A percentile compares a stretch with the other conserved stretches of the same genome.
phyloP scores from a whole-genome alignment of 768 basidiomycete species.

The Hebeloma cylindrosporum region DNA sequence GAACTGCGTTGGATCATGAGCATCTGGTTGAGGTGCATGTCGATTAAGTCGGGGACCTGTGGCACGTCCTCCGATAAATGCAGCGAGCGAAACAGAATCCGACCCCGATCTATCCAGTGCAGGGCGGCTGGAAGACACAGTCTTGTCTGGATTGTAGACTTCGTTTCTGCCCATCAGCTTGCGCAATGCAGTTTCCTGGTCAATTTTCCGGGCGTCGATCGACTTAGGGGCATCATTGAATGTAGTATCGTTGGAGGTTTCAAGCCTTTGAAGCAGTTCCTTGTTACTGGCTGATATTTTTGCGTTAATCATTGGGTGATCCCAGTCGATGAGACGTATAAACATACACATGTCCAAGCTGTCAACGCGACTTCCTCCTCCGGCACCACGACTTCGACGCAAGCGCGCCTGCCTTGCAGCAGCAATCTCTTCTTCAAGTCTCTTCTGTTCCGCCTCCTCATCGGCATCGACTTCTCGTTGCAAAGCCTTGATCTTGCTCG shows the following conservation, averaged over 20 bases:
- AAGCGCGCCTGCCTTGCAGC: slow-evolving; percentile 51
- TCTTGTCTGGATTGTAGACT: slow-evolving; percentile 28
- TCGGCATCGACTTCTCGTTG: slow-evolving; percentile 81
- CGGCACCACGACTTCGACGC: slow-evolving; percentile 46
- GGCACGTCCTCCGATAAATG: slow-evolving; percentile 80
- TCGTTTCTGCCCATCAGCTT: slow-evolving; percentile 43
- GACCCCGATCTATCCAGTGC: slow-evolving; percentile 22
- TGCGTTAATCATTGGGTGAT: not conserved
- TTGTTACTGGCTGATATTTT: slow-evolving; percentile 17
- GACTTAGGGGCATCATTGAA: slow-evolving; percentile 24
- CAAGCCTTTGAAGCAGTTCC: slow-evolving; percentile 14
- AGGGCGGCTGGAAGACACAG: slow-evolving; percentile 8
- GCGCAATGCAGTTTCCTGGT: slow-evolving; percentile 46
- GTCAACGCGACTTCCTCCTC: slow-evolving; percentile 35
- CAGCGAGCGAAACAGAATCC: slow-evolving; percentile 70
- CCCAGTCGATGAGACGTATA: slow-evolving; percentile 7
- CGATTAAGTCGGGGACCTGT: slow-evolving; percentile 72
- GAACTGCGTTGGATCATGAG: slow-evolving; percentile 63
- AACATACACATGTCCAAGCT: slow-evolving; percentile 52
- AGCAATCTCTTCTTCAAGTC: slow-evolving; percentile 64
- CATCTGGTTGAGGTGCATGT: slow-evolving; percentile 72
- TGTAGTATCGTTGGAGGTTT: slow-evolving; percentile 15
- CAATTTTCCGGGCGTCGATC: slow-evolving; percentile 37
- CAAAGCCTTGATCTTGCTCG: slow-evolving; percentile 74
- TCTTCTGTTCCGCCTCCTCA: slow-evolving; percentile 73